Evolutionary conservation across 176 grass and related monocot species (phyloP), one percentile per base, ranked within the genome.

Genomic region (Oryza glaberrima): DNA sequence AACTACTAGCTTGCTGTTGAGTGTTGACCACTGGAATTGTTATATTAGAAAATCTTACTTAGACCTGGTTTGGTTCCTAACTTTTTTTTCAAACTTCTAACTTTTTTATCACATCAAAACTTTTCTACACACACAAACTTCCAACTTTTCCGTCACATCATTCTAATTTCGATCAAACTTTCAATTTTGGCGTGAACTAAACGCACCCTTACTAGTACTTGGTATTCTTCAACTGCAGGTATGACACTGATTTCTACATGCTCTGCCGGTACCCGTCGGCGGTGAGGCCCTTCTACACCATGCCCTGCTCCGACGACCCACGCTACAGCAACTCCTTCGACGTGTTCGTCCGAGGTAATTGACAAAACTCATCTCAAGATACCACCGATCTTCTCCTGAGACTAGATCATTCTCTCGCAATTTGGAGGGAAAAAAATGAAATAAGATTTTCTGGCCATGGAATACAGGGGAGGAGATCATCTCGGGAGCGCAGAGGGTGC

Each of bases 201-300:
- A 26, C 26, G 26, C 26, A 26, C 26, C 26, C 26, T 26, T 26
- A 26, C 26, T 26, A 26, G 26, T 26, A 26, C 26, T 26, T 26
- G 26, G 32, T 66, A 34, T 46, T 74, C 52, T 38, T 47, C 46
- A 30, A 83, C 7, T 11, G 58, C 70, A 92, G 90, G 82, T 92
- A 90, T 19, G 84, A 67, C 61, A 89, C 90, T 0, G 92, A 97
- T 13, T 92, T 92, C 20, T 97, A 94, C 86, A 94, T 97, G 47
- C 90, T 94, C 19, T 88, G 68, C 45, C 77, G 90, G 2, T 97
- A 94, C 88, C 94, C 92, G 49, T 84, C 91, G 74, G 92, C 83
- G 2, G 83, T 87, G 68, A 85, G 92, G 77, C 94, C 94, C 12
- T 94, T 97, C 86, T 97, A 97, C 88, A 97, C 94, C n/a, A 92